A percentile compares a stretch with the other conserved stretches of the same genome.
Evolutionary conservation across 768 basidiomycete species (phyloP).

Genomic region (Epithele typhae): DNA sequence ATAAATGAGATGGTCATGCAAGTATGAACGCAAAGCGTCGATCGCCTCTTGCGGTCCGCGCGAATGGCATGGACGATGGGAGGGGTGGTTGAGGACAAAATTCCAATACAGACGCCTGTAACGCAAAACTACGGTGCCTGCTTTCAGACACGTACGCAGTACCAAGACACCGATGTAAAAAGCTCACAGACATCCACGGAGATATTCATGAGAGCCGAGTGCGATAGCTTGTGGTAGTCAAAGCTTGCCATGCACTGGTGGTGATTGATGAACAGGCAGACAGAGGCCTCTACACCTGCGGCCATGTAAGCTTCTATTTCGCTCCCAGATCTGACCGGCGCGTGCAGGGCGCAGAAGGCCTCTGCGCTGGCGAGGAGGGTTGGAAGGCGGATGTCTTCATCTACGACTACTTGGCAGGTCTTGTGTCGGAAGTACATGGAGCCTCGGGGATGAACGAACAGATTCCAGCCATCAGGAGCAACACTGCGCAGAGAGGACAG

Average conservation of each 20-base stretch:
- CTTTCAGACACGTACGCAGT: not conserved
- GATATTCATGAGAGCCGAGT: slow-evolving; percentile 3
- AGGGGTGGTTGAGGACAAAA: slow-evolving; percentile 45
- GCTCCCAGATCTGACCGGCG: slow-evolving; percentile 29
- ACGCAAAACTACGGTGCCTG: slow-evolving; percentile 33
- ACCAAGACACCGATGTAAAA: no score
- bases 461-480: slow-evolving; percentile 31
- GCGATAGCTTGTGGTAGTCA: slow-evolving; percentile 17
- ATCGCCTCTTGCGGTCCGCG: slow-evolving; percentile 41
- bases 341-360: slow-evolving; percentile 26
- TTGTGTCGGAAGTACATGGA: slow-evolving; percentile 48
- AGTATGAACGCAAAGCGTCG: slow-evolving; percentile 49
- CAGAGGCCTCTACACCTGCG: slow-evolving; percentile 22
- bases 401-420: slow-evolving; percentile 37
- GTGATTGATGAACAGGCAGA: slow-evolving; percentile 45
- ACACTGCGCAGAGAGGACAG: not conserved
- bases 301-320: slow-evolving; percentile 43
- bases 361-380: slow-evolving; percentile 28
- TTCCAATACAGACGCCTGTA: slow-evolving; percentile 49
- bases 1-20: slow-evolving; percentile 46
- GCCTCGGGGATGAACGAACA: slow-evolving; percentile 43
- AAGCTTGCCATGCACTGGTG: slow-evolving; percentile 43
- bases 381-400: slow-evolving; percentile 46
- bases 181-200: no score
- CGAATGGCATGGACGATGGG: slow-evolving; percentile 38